These are phyloP conservation scores for Cytospora leucostoma DNA, from an alignment of 2,329 filamentous ascomycete genomes.

Conservation along the genomic window DNA sequence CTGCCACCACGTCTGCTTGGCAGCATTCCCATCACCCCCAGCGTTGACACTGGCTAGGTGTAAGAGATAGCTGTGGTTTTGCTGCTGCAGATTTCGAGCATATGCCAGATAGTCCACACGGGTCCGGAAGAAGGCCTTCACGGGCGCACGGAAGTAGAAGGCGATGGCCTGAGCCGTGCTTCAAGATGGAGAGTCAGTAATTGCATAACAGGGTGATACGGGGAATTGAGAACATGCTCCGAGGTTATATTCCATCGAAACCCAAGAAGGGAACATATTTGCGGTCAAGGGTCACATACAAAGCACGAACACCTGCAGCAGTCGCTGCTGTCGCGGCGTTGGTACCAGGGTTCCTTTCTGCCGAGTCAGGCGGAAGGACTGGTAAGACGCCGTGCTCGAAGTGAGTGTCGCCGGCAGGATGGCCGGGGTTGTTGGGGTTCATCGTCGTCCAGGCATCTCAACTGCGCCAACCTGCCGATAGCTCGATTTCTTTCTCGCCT, in stretches of 20 bases:
- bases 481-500: neutral
- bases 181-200: too few species aligned
- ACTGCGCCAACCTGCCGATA: neutral
- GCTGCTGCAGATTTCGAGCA: slow-evolving; percentile 54
- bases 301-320: slow-evolving; percentile 78
- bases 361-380: slow-evolving; percentile 45
- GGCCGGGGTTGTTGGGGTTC: slow-evolving; percentile 26
- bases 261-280: too few species aligned
- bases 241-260: too few species aligned
- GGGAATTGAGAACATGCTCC: neutral
- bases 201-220: too few species aligned
- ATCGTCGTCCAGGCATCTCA: slow-evolving; percentile 25
- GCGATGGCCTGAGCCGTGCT: slow-evolving; percentile 75
- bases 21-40: slow-evolving; percentile 16
- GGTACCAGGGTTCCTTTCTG: slow-evolving; percentile 51
- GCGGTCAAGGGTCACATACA: slow-evolving; percentile 38
- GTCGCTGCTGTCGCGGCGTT: slow-evolving; percentile 72
- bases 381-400: slow-evolving; percentile 44
- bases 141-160: slow-evolving; percentile 89
- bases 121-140: slow-evolving; percentile 90
- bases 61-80: slow-evolving; percentile 30
- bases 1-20: slow-evolving; percentile 39
- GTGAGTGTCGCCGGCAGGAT: slow-evolving; percentile 18
- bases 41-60: slow-evolving; percentile 26
- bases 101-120: slow-evolving; percentile 79